Evolutionary conservation across 73 alveolate genomes (phyloP).

Genomic region (Uronychia binucleata): DNA sequence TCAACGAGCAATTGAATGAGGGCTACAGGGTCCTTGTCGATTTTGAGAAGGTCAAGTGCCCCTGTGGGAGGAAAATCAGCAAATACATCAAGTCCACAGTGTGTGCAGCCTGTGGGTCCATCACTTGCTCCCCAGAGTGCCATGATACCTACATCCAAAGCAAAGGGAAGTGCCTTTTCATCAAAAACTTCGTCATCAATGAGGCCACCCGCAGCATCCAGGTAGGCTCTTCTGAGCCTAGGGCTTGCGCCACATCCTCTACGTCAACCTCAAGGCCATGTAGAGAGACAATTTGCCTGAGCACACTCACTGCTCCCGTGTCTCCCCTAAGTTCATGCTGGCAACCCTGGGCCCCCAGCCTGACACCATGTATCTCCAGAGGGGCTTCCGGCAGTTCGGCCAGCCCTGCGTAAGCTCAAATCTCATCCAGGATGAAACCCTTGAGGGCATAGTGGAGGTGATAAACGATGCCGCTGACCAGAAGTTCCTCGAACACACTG

Average conservation of each 20-base stretch:
- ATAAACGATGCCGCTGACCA: slow-evolving; percentile 27
- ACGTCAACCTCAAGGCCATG: slow-evolving; percentile 50
- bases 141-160: slow-evolving; percentile 60
- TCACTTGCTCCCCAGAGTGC: slow-evolving; percentile 71
- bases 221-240: not conserved
- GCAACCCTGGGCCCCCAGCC: slow-evolving; percentile 58
- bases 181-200: slow-evolving; percentile 56
- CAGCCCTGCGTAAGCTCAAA: slow-evolving; percentile 32
- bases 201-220: slow-evolving; percentile 45
- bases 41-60: slow-evolving; percentile 60
- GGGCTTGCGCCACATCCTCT: slow-evolving; percentile 65
- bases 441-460: slow-evolving; percentile 47
- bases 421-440: slow-evolving; percentile 33
- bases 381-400: slow-evolving; percentile 74
- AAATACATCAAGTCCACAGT: slow-evolving; percentile 32
- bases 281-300: slow-evolving; percentile 51
- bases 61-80: slow-evolving; percentile 59
- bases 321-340: slow-evolving; percentile 57
- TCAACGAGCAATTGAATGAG: slow-evolving; percentile 50
- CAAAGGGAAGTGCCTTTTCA: slow-evolving; percentile 70
- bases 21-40: slow-evolving; percentile 61
- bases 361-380: slow-evolving; percentile 34
- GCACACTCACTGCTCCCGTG: slow-evolving; percentile 38
- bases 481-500: slow-evolving; percentile 9
- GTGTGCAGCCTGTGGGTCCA: slow-evolving; percentile 75